phyloP scores from a whole-genome alignment of 139 green algal genomes.

The Volvox africanus region DNA sequence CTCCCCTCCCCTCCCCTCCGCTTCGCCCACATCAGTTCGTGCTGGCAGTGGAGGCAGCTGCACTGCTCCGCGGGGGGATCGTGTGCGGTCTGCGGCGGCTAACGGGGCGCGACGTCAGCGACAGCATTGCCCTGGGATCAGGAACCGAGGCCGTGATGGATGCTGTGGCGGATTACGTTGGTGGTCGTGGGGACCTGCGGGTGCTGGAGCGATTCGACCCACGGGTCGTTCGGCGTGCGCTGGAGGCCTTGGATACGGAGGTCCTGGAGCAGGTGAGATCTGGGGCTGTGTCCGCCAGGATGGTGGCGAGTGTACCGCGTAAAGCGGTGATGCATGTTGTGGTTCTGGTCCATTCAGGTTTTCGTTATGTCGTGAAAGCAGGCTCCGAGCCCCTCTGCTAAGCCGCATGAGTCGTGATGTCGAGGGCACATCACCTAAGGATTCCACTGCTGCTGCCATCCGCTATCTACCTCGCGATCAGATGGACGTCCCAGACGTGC shows the following conservation, averaged over 20 bases:
- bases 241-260: conserved; percentile 43
- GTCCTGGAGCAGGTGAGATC: conserved; percentile 37
- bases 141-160: conserved; percentile 46
- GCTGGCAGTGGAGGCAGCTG: conserved; percentile 37
- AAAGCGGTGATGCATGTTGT: background rate
- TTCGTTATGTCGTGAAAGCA: background rate
- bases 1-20: no score
- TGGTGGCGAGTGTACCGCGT: no score
- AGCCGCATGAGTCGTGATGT: no score
- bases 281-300: no score
- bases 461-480: background rate
- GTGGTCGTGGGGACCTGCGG: background rate
- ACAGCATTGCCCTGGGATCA: conserved; percentile 38
- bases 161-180: conserved; percentile 37
- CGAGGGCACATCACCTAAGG: no score
- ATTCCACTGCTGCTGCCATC: background rate
- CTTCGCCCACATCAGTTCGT: conserved; percentile 15
- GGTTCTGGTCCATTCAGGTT: background rate
- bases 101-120: background rate
- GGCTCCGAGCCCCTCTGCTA: background rate
- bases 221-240: background rate
- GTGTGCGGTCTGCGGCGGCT: background rate
- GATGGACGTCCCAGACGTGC: conserved; percentile 23
- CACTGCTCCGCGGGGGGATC: background rate
- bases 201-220: background rate